Conservation (phyloP, 1,139 yeast genomes). For the Meyerozyma carpophila region DNA sequence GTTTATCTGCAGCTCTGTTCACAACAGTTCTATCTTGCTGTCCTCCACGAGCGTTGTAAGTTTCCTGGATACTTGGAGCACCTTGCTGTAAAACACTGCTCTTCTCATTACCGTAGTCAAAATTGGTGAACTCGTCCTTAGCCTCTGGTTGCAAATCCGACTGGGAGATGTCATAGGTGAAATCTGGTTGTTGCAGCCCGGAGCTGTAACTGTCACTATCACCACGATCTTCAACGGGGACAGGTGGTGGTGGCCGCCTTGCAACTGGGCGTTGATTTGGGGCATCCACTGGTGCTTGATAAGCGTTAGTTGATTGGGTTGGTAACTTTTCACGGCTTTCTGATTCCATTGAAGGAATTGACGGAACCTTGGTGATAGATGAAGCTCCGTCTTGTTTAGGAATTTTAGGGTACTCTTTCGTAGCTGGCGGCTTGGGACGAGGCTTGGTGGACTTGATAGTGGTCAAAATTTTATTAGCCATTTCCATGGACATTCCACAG, state of each 20-base stretch:
- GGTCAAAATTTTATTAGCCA: constrained; percentile 82
- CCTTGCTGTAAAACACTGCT: not conserved
- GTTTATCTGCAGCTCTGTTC: not conserved
- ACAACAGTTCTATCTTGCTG: not conserved
- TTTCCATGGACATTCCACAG: constrained; percentile 98
- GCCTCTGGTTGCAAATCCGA: constrained; percentile 5
- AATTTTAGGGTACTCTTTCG: constrained; percentile 3
- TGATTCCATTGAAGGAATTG: not conserved
- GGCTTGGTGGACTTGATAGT: constrained; percentile 79
- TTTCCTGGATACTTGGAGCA: not conserved
- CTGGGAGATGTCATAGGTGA: constrained; percentile 1
- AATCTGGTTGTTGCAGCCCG: constrained; percentile 5
- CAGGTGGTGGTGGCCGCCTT: constrained; percentile 22
- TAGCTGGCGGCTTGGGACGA: constrained; percentile 10
- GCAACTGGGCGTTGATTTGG: constrained; percentile 19
- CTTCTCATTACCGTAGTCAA: constrained; percentile 25
- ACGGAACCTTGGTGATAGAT: not conserved
- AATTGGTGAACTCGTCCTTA: constrained; percentile 18
- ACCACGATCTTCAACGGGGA: constrained; percentile 9
- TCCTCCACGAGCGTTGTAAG: not conserved
- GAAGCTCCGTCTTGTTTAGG: not conserved
- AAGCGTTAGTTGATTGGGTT: constrained; percentile 27
- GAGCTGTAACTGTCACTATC: constrained; percentile 10
- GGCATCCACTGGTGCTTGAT: constrained; percentile 29
- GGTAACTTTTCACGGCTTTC: constrained; percentile 20